phyloP scores from a whole-genome alignment of 805 yeast genomes.

The Wickerhamiella sergipiensis region DNA sequence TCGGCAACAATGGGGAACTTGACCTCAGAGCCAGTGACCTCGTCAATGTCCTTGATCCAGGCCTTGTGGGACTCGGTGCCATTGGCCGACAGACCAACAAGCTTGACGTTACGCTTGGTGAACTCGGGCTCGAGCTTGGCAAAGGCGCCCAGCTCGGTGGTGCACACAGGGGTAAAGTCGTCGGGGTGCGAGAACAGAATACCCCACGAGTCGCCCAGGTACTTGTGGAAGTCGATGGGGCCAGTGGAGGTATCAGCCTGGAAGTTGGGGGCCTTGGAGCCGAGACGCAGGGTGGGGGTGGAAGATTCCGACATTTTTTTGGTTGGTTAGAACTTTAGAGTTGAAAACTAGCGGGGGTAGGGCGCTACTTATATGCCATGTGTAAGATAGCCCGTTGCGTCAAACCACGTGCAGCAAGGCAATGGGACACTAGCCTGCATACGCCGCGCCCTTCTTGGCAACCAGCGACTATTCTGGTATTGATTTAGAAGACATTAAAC shows the following conservation, averaged over 20 bases:
- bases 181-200: conserved; percentile 90
- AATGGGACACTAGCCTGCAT: background rate
- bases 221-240: conserved; percentile 74
- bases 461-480: no score
- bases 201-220: conserved; percentile 75
- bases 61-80: conserved; percentile 67
- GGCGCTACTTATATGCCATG: background rate
- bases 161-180: conserved; percentile 94
- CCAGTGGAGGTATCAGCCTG: conserved; percentile 74
- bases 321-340: background rate
- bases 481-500: no score
- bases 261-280: conserved; percentile 83
- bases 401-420: conserved; percentile 3
- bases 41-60: conserved; percentile 91
- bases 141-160: conserved; percentile 92
- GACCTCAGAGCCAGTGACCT: conserved; percentile 63
- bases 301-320: conserved; percentile 8
- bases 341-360: background rate
- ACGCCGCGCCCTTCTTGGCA: no score
- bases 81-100: conserved; percentile 85
- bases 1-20: conserved; percentile 88
- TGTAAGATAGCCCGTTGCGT: background rate
- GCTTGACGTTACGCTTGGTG: conserved; percentile 72
- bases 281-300: conserved; percentile 44
- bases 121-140: conserved; percentile 87